phyloP scores from a whole-genome alignment of 2,329 filamentous ascomycete species.

The Penicillium oxalicum region DNA sequence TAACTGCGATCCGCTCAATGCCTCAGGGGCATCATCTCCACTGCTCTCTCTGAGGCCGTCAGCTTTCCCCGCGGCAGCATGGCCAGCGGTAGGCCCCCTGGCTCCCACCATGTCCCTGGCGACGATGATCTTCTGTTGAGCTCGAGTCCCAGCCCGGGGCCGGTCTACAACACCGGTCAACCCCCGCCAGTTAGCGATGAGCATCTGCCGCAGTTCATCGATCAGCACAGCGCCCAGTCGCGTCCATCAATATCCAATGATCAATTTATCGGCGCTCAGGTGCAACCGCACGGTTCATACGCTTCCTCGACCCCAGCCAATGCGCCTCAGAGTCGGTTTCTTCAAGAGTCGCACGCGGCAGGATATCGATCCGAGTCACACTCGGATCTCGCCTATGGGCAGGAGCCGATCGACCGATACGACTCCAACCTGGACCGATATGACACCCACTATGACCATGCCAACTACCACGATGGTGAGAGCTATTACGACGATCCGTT shows the following conservation, averaged over 20 bases:
- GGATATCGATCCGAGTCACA: constrained; percentile 31
- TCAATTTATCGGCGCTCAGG: constrained; percentile 73
- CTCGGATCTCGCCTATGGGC: constrained; percentile 17
- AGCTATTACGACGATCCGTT: constrained; percentile 49
- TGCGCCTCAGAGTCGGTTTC: constrained; percentile 1
- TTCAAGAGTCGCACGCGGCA: constrained; percentile 31
- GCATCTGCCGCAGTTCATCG: constrained; percentile 67
- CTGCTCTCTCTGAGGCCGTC: constrained; percentile 28
- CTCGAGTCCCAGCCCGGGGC: constrained; percentile 33
- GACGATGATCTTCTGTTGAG: constrained; percentile 42
- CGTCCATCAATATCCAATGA: constrained; percentile 91
- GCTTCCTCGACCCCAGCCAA: neutral
- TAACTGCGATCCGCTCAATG: constrained; percentile 29
- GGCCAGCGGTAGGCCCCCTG: constrained; percentile 51
- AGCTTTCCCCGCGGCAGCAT: constrained; percentile 35
- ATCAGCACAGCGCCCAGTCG: constrained; percentile 49
- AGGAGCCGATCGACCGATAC: constrained; percentile 58
- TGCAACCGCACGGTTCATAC: constrained; percentile 42
- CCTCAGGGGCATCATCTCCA: constrained; percentile 29
- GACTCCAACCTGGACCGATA: constrained; percentile 1
- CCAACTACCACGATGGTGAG: constrained; percentile 67
- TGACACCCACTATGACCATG: constrained; percentile 1
- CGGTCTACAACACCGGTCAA: constrained; percentile 65
- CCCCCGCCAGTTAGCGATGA: constrained; percentile 75
- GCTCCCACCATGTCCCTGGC: constrained; percentile 42